Evolutionary conservation across 2,329 filamentous ascomycete species (phyloP), one percentile per base, ranked within the genome.

Genomic region (Ophiocordyceps robertsii): DNA sequence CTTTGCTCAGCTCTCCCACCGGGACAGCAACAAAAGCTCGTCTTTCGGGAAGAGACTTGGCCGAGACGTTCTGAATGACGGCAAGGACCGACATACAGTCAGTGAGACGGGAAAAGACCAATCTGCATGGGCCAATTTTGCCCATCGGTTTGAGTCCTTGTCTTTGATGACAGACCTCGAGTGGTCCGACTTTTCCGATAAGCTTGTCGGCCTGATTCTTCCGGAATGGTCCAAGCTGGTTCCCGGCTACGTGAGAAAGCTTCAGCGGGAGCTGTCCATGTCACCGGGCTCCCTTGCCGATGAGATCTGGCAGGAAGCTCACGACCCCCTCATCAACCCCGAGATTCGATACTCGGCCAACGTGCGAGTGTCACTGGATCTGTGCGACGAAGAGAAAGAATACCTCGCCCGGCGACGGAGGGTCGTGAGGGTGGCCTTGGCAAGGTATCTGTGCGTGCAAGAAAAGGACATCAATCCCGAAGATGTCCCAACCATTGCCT

Each of bases 231-330:
- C 83, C 30, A 82, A 78, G 49, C 58, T 77, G 36, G 66, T 95
- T 16, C 89, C 89, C 1, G 80, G 70, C 3, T 87, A 85, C 43
- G 67, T 93, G 43, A 73, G 76, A 46, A 95, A 95, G 60, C 72
- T 96, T 30, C 88, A 95, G 57, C 76, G 77, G 19, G 90, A 96
- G 62, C 69, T 95, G 14, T 92, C 86, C 30, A 82, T 92, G 77
- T 77, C 82, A 0, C 84, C 87, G 0, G 90, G 88, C 1, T 94
- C 88, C 1, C 67, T 98, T 36, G 87, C 90, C 12, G 83, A 93
- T 55, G 85, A 95, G 51, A 92, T 98, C 45, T 96, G 92, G 92
- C 70, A 72, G 49, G 90, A 96, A 53, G 87, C 92, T 1, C 84
- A 88, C 44, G 85, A 96, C 56, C 78, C 88, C 0, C 69, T 77